A percentile compares a stretch with the other conserved stretches of the same genome.
Evolutionary conservation across 306 rosid species (phyloP).

Genomic region (Delonix regia): DNA sequence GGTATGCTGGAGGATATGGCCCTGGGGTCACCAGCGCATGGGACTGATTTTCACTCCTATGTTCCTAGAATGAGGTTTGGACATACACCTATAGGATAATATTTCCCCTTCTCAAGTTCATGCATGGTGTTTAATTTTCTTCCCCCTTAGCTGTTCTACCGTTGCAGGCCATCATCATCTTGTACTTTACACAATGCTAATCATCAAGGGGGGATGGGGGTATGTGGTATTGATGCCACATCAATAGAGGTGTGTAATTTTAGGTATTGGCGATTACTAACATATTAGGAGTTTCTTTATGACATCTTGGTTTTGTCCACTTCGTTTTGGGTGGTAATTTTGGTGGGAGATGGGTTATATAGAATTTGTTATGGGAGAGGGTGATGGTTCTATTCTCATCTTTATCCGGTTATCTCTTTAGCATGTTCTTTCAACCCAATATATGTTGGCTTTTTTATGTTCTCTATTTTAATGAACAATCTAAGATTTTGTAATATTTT

Average conservation of each 20-base stretch:
- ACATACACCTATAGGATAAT: slow-evolving; percentile 34
- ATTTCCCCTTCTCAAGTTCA: slow-evolving; percentile 17
- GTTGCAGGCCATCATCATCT: slow-evolving; percentile 31
- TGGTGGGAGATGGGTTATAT: slow-evolving; percentile 51
- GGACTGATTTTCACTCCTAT: slow-evolving; percentile 55
- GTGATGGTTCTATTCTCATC: slow-evolving; percentile 39
- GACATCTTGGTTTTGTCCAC: slow-evolving; percentile 31
- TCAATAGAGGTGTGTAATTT: slow-evolving; percentile 55
- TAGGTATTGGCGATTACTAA: slow-evolving; percentile 56
- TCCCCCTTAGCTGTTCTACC: slow-evolving; percentile 29
- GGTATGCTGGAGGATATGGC: slow-evolving; percentile 65
- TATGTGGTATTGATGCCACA: slow-evolving; percentile 47
- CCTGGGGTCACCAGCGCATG: slow-evolving; percentile 74
- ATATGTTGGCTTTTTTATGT: slow-evolving; percentile 35
- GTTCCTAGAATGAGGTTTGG: slow-evolving; percentile 44
- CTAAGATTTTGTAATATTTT: slow-evolving; percentile 53
- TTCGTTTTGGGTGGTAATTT: slow-evolving; percentile 35
- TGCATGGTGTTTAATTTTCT: slow-evolving; percentile 28
- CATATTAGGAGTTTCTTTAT: slow-evolving; percentile 54
- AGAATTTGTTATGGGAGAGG: slow-evolving; percentile 56
- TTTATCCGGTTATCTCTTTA: slow-evolving; percentile 29
- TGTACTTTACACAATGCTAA: slow-evolving; percentile 23
- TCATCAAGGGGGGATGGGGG: slow-evolving; percentile 16
- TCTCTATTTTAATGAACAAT: slow-evolving; percentile 33
- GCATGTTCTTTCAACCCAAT: slow-evolving; percentile 52